phyloP scores from a whole-genome alignment of 2,329 filamentous ascomycete genomes.

The Aureobasidium sp. region DNA sequence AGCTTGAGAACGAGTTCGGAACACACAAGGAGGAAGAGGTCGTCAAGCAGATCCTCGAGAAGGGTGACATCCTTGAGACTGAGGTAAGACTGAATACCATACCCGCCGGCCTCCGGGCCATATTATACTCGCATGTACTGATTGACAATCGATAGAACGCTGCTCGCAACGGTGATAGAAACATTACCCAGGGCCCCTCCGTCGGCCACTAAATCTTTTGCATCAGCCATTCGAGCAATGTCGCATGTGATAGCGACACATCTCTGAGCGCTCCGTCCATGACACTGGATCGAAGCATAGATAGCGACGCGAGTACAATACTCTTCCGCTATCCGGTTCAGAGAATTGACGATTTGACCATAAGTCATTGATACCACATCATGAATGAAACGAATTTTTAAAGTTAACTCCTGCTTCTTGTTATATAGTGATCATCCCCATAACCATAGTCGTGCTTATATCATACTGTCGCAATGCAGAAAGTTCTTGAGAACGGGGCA shows the following conservation, averaged over 20 bases:
- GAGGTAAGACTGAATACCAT: constrained; percentile 36
- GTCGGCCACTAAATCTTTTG: constrained; percentile 17
- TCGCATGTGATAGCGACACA: background rate
- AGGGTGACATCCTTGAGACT: constrained; percentile 58
- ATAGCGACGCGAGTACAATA: constrained; percentile 3
- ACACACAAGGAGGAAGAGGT: constrained; percentile 70
- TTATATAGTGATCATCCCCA: background rate
- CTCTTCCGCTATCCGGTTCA: constrained; percentile 6
- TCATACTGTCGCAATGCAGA: too few species aligned
- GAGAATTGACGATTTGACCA: background rate
- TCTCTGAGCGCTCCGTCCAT: background rate
- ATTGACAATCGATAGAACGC: constrained; percentile 23
- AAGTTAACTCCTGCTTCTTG: background rate
- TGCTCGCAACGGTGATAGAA: constrained; percentile 35
- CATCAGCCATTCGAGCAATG: background rate
- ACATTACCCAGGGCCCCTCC: constrained; percentile 30
- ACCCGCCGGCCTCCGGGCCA: background rate
- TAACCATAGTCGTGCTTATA: too few species aligned
- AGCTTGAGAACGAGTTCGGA: constrained; percentile 80
- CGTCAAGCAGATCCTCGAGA: constrained; percentile 71
- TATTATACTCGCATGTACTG: constrained; percentile 12
- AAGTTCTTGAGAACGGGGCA: too few species aligned
- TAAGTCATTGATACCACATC: constrained; percentile 8
- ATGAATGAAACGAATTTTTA: constrained; percentile 4
- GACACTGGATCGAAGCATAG: background rate